Conservation (phyloP, 2,329 filamentous ascomycete genomes). For the Torrubiellomyces zombiae region DNA sequence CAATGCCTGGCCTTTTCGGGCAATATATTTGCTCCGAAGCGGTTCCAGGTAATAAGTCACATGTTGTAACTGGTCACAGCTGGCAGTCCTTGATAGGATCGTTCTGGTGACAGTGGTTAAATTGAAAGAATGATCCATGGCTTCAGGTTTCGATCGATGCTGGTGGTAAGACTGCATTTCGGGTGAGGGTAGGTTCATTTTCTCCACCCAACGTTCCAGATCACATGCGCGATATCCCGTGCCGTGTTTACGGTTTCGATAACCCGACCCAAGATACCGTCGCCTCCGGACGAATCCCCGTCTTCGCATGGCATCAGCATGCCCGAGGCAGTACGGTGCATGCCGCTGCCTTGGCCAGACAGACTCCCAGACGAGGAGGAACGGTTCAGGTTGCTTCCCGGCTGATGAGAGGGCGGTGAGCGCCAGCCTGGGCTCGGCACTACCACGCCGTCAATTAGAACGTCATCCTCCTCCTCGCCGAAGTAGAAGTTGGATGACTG, state of each 20-base stretch:
- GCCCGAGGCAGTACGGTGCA: constrained; percentile 66
- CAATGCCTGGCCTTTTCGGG: too few species aligned
- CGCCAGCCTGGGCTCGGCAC: constrained; percentile 16
- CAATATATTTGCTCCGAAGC: too few species aligned
- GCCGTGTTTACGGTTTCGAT: constrained; percentile 66
- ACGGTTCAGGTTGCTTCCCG: constrained; percentile 21
- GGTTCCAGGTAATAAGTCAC: too few species aligned
- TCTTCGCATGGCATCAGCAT: constrained; percentile 87
- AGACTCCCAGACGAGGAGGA: constrained; percentile 32
- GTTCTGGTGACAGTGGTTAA: too few species aligned
- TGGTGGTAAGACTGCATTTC: too few species aligned
- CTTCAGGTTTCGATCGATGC: too few species aligned
- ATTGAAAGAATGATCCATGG: too few species aligned
- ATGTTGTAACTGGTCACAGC: too few species aligned
- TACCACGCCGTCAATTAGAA: constrained; percentile 21
- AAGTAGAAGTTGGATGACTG: constrained; percentile 47
- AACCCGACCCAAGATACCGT: constrained; percentile 59
- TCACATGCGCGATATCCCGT: constrained; percentile 53
- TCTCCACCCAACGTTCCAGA: constrained; percentile 55
- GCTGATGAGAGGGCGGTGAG: constrained; percentile 10
- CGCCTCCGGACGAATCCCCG: constrained; percentile 41
- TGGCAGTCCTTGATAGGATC: too few species aligned
- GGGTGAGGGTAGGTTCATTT: constrained; percentile 20
- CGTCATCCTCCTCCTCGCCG: constrained; percentile 42
- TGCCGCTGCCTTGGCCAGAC: constrained; percentile 37